A percentile compares a stretch with the other conserved stretches of the same genome.
Conservation (phyloP, 2,329 filamentous ascomycete genomes). For the Pyricularia sp. region DNA sequence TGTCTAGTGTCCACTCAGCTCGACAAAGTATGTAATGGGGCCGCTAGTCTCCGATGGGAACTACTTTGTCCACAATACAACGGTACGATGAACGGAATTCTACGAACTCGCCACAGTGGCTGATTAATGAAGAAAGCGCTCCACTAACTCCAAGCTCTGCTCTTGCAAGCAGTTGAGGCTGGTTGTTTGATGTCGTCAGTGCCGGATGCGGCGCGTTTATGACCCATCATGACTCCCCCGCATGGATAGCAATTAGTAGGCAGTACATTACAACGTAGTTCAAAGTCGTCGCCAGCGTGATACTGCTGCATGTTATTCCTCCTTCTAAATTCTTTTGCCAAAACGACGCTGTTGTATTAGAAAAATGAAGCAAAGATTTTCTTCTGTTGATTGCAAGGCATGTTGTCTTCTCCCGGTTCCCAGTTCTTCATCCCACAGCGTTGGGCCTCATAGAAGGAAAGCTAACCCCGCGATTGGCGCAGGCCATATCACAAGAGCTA, state of each 20-base stretch:
- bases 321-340: neutral
- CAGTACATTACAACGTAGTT: neutral
- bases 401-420: neutral
- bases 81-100: neutral
- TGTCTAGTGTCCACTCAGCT: neutral
- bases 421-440: neutral
- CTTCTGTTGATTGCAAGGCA: neutral
- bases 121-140: neutral
- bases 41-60: neutral
- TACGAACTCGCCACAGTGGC: neutral
- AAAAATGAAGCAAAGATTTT: neutral
- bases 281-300: neutral
- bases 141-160: neutral
- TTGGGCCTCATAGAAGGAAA: neutral
- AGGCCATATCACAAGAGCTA: neutral
- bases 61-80: neutral
- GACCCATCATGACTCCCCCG: neutral
- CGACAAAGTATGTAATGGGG: too few species aligned
- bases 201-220: neutral
- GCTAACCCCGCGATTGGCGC: neutral
- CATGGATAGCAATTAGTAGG: too few species aligned
- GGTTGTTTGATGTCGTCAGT: neutral
- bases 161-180: neutral
- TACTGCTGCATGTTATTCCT: neutral
- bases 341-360: neutral